Evolutionary conservation across 371 early-diverging fungal genomes (phyloP).

Genomic region (Coemansia sp.): DNA sequence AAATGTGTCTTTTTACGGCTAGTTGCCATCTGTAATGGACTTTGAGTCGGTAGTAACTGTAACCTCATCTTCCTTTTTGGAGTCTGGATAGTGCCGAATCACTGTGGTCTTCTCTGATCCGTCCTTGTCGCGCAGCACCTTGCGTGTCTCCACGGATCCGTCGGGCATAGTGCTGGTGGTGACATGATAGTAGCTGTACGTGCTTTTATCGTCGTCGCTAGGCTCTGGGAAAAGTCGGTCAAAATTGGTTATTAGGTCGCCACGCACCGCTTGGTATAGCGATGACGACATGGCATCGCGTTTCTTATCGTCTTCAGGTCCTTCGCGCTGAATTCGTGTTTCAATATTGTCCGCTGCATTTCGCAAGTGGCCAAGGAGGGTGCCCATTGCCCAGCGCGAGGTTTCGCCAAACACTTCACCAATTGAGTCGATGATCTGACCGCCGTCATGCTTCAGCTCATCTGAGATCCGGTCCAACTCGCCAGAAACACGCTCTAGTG

Average conservation of each 20-base stretch:
- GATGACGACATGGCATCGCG: background rate
- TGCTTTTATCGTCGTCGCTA: background rate
- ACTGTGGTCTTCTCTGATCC: constrained; percentile 31
- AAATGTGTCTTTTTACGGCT: background rate
- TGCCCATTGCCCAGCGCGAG: constrained; percentile 40
- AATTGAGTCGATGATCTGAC: constrained; percentile 20
- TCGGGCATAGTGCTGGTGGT: constrained; percentile 46
- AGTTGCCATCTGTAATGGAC: background rate
- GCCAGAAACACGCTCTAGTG: background rate
- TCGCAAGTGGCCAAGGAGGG: constrained; percentile 39
- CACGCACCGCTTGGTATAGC: constrained; percentile 16
- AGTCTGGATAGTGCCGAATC: constrained; percentile 13
- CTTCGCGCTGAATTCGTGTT: constrained; percentile 14
- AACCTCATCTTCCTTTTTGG: constrained; percentile 7
- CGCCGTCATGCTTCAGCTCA: constrained; percentile 13
- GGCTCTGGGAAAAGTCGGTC: constrained; percentile 30
- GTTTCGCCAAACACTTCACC: constrained; percentile 41
- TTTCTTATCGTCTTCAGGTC: background rate
- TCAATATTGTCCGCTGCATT: constrained; percentile 39
- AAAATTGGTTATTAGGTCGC: constrained; percentile 24
- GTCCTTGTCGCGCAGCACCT: constrained; percentile 21
- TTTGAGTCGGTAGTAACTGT: background rate
- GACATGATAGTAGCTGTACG: constrained; percentile 27
- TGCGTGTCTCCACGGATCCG: constrained; percentile 48
- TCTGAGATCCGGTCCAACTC: constrained; percentile 1